These are phyloP conservation scores for Venustampulla echinocandica DNA, from an alignment of 495 filamentous ascomycete genomes.

Conservation along the genomic window DNA sequence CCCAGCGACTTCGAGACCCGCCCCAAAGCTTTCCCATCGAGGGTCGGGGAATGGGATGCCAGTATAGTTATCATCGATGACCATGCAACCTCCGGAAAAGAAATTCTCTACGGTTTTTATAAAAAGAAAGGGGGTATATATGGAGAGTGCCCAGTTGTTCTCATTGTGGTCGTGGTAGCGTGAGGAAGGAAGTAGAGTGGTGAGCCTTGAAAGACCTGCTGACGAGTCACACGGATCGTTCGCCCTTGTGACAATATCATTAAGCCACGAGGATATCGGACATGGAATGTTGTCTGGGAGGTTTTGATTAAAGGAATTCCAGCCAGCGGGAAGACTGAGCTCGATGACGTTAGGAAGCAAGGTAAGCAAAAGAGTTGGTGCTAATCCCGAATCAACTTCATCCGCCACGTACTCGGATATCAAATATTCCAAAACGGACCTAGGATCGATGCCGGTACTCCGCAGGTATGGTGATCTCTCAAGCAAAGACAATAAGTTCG, in stretches of 20 bases:
- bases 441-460: background rate
- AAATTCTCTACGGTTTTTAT: background rate
- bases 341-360: constrained; percentile 1
- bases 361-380: background rate
- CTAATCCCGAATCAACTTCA: background rate
- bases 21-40: background rate
- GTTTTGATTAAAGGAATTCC: background rate
- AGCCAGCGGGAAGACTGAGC: background rate
- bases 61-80: constrained; percentile 1
- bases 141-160: background rate
- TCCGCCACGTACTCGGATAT: background rate
- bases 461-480: background rate
- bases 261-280: background rate
- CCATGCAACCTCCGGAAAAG: background rate
- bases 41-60: background rate
- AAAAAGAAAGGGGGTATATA: background rate
- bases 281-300: background rate
- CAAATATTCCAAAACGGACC: background rate
- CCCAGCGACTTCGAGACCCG: background rate
- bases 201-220: constrained; percentile 2
- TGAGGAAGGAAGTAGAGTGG: background rate
- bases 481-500: background rate
- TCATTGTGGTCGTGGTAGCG: background rate
- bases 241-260: background rate
- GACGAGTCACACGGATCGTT: background rate